phyloP scores from a whole-genome alignment of 2,329 filamentous ascomycete genomes.

The Fusarium oxysporum region DNA sequence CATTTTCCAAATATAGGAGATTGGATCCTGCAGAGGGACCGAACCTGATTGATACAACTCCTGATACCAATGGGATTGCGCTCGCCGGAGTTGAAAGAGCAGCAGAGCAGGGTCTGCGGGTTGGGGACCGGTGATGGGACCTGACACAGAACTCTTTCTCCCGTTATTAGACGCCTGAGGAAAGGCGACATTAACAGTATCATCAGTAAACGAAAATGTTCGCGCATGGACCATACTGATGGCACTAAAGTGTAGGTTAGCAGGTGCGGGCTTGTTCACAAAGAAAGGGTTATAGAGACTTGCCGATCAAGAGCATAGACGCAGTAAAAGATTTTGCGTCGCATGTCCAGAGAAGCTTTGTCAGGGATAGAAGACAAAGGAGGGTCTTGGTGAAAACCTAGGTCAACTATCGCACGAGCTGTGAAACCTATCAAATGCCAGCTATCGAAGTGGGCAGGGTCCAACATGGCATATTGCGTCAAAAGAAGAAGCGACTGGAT shows the following conservation, averaged over 20 bases:
- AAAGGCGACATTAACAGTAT: slow-evolving; percentile 83
- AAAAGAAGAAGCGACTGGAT: slow-evolving; percentile 89
- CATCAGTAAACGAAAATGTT: slow-evolving; percentile 94
- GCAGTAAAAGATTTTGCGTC: slow-evolving; percentile 88
- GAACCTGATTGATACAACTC: slow-evolving; percentile 84
- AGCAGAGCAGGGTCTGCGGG: slow-evolving; percentile 78
- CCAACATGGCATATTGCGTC: slow-evolving; percentile 89
- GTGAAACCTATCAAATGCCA: slow-evolving; percentile 96
- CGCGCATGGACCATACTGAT: slow-evolving; percentile 90
- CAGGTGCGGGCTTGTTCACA: background rate
- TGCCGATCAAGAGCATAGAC: slow-evolving; percentile 91
- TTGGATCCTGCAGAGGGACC: slow-evolving; percentile 73
- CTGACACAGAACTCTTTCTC: slow-evolving; percentile 56
- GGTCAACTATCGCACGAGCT: slow-evolving; percentile 85
- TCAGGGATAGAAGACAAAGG: slow-evolving; percentile 76
- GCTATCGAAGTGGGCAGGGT: slow-evolving; percentile 90
- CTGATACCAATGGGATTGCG: slow-evolving; percentile 92
- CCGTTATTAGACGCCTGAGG: slow-evolving; percentile 65
- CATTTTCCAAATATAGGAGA: slow-evolving; percentile 79
- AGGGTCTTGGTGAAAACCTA: slow-evolving; percentile 94
- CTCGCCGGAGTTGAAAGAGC: slow-evolving; percentile 83
- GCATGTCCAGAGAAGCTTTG: slow-evolving; percentile 77
- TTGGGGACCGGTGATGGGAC: slow-evolving; percentile 58
- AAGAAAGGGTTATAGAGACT: slow-evolving; percentile 36
- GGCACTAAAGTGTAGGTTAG: slow-evolving; percentile 63